Evolutionary conservation across 345 rosid species (phyloP).

Genomic region (Arabidopsis thaliana): DNA sequence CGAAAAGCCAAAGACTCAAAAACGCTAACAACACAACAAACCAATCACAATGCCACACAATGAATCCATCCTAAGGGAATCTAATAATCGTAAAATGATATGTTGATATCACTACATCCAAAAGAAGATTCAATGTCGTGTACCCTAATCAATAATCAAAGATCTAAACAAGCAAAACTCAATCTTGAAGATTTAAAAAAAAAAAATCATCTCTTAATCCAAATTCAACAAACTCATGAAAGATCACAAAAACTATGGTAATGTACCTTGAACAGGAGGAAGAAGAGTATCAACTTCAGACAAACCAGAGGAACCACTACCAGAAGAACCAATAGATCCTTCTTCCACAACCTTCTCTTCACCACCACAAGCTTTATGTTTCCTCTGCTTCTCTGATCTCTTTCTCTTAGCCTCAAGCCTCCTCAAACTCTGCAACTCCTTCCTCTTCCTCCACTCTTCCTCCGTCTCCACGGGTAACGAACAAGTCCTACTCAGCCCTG

Average conservation of each 20-base stretch:
- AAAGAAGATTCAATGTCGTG: background rate
- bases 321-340: conserved; percentile 64
- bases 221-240: background rate
- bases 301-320: conserved; percentile 64
- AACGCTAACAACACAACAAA: background rate
- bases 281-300: conserved; percentile 59
- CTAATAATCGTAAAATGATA: background rate
- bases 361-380: conserved; percentile 23
- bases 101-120: background rate
- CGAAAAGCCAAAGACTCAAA: background rate
- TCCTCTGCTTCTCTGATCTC: conserved; percentile 74
- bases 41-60: background rate
- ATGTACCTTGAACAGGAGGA: conserved; percentile 57
- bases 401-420: conserved; percentile 83
- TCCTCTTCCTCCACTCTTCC: conserved; percentile 80
- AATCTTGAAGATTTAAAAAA: background rate
- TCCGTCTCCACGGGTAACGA: conserved; percentile 69
- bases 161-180: conserved; percentile 20
- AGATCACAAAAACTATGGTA: background rate
- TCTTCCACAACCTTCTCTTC: conserved; percentile 48
- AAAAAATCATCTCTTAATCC: background rate
- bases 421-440: conserved; percentile 64
- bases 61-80: background rate
- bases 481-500: conserved; percentile 59
- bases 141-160: conserved; percentile 10